Percentiles rank a stretch among this genome's conserved stretches.
Conservation (phyloP, 495 filamentous ascomycete genomes). For the Baudoinia panamericana region DNA sequence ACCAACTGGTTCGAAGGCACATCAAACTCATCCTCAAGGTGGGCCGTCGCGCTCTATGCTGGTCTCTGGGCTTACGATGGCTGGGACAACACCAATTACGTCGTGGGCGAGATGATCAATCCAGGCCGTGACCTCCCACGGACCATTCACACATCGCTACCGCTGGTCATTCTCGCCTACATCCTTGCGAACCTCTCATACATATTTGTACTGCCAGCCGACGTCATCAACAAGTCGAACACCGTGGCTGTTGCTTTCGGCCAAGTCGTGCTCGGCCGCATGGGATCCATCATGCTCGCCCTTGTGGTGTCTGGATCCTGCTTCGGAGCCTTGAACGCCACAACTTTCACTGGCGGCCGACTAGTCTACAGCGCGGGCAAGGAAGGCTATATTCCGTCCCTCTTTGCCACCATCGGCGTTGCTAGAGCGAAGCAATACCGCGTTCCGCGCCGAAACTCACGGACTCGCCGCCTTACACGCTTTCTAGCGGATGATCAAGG, state of each 20-base stretch:
- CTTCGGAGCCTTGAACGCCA: constrained; percentile 81
- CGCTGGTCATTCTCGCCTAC: constrained; percentile 81
- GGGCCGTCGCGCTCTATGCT: constrained; percentile 88
- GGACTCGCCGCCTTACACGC: constrained; percentile 15
- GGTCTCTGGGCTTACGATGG: constrained; percentile 97
- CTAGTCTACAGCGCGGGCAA: constrained; percentile 90
- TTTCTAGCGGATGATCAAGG: constrained; percentile 30
- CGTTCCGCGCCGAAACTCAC: constrained; percentile 17
- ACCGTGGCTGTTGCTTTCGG: constrained; percentile 93
- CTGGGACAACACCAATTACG: constrained; percentile 98
- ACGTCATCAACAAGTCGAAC: constrained; percentile 67
- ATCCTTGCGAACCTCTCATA: constrained; percentile 83
- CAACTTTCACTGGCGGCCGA: constrained; percentile 84
- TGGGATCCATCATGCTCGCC: constrained; percentile 73
- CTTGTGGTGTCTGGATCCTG: constrained; percentile 76
- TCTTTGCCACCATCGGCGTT: constrained; percentile 76
- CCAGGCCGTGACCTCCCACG: constrained; percentile 80
- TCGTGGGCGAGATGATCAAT: constrained; percentile 89
- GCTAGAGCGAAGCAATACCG: constrained; percentile 19
- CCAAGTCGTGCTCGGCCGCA: constrained; percentile 70
- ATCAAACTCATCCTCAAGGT: constrained; percentile 59
- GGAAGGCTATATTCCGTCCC: constrained; percentile 77
- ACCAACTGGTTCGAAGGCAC: constrained; percentile 85
- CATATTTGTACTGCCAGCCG: constrained; percentile 82
- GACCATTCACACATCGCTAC: constrained; percentile 95